These are phyloP conservation scores for Fagus crenata DNA, from an alignment of 306 rosid species.

Conservation along the genomic window DNA sequence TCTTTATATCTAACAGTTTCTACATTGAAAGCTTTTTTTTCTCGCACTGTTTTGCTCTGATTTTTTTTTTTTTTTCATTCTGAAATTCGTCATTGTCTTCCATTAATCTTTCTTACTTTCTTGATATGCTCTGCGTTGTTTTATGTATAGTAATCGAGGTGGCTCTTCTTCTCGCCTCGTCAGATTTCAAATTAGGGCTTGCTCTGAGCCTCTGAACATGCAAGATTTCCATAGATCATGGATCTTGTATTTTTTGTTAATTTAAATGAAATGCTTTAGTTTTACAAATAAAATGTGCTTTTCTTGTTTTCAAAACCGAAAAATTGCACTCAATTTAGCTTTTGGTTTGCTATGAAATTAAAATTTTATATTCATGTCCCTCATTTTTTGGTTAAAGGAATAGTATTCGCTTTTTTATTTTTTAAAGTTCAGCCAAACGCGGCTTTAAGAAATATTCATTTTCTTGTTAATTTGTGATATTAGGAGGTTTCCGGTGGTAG, in stretches of 20 bases:
- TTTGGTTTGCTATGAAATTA: not conserved
- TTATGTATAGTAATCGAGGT: not conserved
- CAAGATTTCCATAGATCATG: too few relatives aligned
- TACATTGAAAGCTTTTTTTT: too few relatives aligned
- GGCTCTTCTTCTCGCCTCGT: not conserved
- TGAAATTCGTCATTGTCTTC: not conserved
- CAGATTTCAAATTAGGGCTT: not conserved
- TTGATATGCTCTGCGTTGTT: not conserved
- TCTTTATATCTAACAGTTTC: not conserved
- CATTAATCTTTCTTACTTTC: not conserved
- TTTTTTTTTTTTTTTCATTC: not conserved
- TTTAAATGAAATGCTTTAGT: too few relatives aligned
- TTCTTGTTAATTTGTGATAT: not conserved
- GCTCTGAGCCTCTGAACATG: too few relatives aligned
- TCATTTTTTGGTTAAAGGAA: not conserved
- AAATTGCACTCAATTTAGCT: not conserved
- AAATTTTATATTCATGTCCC: not conserved
- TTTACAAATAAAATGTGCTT: not conserved
- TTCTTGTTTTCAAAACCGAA: not conserved
- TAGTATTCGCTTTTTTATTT: not conserved
- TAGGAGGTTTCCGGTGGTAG: conserved; percentile 93
- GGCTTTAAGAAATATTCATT: not conserved
- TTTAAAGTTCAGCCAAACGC: not conserved
- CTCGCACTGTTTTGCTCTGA: not conserved
- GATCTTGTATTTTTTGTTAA: not conserved